A percentile compares a stretch with the other conserved stretches of the same genome.
These are phyloP conservation scores for Ophiorrhiza pumila DNA, from an alignment of 257 asterid species.

Conservation along the genomic window DNA sequence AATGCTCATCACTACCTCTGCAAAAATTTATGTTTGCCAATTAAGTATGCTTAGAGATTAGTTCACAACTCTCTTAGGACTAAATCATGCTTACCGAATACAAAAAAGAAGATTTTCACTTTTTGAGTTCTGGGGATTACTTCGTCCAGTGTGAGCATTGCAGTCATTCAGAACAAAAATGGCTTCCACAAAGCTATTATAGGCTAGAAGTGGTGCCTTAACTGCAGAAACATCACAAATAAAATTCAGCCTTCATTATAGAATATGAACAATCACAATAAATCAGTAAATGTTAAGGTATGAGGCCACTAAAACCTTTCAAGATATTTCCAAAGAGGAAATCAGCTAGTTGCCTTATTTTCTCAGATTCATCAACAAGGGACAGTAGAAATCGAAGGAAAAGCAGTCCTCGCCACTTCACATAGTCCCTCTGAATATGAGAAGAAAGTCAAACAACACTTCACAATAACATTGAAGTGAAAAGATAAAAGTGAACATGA, in stretches of 20 bases:
- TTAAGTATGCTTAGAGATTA: neutral
- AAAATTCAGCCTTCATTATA: neutral
- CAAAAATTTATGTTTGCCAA: neutral
- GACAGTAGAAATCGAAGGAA: constrained; percentile 81
- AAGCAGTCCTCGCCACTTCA: constrained; percentile 94
- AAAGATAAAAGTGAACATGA: neutral
- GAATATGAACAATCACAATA: constrained; percentile 8
- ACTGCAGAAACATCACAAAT: constrained; percentile 43
- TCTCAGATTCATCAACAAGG: constrained; percentile 86
- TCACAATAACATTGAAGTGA: neutral
- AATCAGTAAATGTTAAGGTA: constrained; percentile 9
- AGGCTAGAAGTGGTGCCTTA: constrained; percentile 95
- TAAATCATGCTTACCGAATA: constrained; percentile 48
- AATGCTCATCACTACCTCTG: constrained; percentile 82
- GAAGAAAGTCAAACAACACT: constrained; percentile 16
- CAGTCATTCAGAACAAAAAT: constrained; percentile 82
- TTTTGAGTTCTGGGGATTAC: constrained; percentile 57
- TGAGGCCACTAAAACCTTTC: constrained; percentile 50
- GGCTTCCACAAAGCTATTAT: constrained; percentile 94
- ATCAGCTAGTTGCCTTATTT: constrained; percentile 78
- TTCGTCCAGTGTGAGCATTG: constrained; percentile 81
- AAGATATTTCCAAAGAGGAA: constrained; percentile 86
- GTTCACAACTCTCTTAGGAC: neutral
- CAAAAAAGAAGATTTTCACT: constrained; percentile 62
- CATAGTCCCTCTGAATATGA: constrained; percentile 75